A percentile compares a stretch with the other conserved stretches of the same genome.
These are phyloP conservation scores for Osmanthus fragrans DNA, from an alignment of 257 asterid genomes.

Conservation along the genomic window DNA sequence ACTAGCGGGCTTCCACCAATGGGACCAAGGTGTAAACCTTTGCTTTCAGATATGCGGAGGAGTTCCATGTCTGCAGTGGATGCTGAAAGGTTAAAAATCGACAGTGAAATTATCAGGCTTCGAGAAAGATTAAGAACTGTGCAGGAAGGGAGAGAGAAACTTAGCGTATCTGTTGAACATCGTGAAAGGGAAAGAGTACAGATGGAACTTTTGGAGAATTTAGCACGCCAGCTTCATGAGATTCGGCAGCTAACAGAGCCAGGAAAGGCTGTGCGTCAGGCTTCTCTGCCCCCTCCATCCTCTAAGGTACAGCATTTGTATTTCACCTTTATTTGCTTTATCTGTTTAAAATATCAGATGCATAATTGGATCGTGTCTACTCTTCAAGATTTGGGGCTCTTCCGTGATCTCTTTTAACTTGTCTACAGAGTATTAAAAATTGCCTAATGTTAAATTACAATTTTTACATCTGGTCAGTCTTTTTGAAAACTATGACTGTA, in stretches of 20 bases:
- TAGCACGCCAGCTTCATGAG: conserved; percentile 65
- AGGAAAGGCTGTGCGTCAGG: conserved; percentile 44
- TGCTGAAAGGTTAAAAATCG: conserved; percentile 59
- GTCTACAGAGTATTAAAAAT: not conserved
- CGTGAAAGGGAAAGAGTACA: conserved; percentile 53
- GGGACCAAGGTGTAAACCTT: conserved; percentile 34
- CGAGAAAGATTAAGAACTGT: conserved; percentile 62
- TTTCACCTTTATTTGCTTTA: not conserved
- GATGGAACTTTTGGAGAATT: conserved; percentile 68
- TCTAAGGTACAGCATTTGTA: conserved; percentile 50
- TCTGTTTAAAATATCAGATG: not conserved
- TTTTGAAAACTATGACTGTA: too few species aligned
- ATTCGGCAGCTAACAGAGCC: conserved; percentile 29
- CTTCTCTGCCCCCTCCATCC: conserved; percentile 64
- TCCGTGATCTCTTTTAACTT: not conserved
- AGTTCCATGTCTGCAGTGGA: conserved; percentile 51
- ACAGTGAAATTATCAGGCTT: conserved; percentile 59
- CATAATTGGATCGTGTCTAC: conserved; percentile 1
- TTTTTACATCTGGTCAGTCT: too few species aligned
- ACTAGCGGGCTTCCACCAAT: conserved; percentile 59
- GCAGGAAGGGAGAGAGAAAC: conserved; percentile 75
- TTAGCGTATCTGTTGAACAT: conserved; percentile 56
- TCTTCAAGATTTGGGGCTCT: not conserved
- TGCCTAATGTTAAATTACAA: not conserved
- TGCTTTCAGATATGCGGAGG: conserved; percentile 35